phyloP scores from a whole-genome alignment of 441 rosid species.

The Daphne laureola region DNA sequence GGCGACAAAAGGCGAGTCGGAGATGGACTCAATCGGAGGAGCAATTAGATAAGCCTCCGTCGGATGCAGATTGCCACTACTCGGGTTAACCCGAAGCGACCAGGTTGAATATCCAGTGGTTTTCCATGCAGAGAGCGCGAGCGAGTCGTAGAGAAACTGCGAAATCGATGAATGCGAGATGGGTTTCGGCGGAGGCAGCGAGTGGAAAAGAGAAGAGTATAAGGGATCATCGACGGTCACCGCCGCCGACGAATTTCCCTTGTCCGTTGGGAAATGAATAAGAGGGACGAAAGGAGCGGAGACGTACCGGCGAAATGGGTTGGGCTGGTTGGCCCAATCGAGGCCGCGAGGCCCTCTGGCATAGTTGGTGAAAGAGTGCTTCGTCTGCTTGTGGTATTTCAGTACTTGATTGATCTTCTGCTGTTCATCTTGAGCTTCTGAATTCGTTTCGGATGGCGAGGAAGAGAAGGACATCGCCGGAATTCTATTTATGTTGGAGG shows the following conservation, averaged over 20 bases:
- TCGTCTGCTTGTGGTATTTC: conserved; percentile 67
- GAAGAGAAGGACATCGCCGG: conserved; percentile 34
- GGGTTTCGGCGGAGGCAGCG: conserved; percentile 55
- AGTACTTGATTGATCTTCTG: conserved; percentile 37
- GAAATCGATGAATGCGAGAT: conserved; percentile 51
- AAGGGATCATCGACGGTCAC: conserved; percentile 17
- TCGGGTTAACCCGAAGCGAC: conserved; percentile 92
- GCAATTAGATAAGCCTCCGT: conserved; percentile 69
- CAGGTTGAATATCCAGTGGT: conserved; percentile 69
- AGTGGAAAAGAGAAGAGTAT: conserved; percentile 48
- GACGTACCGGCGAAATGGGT: conserved; percentile 75
- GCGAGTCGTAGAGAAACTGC: conserved; percentile 53
- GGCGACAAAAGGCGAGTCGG: conserved; percentile 48
- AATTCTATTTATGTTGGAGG: conserved; percentile 7
- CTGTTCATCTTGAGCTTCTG: conserved; percentile 13
- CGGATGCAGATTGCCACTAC: conserved; percentile 89
- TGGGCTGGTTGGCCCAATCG: conserved; percentile 93
- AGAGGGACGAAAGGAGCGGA: conserved; percentile 59
- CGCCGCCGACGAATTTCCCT: conserved; percentile 9
- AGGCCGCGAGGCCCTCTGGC: conserved; percentile 86
- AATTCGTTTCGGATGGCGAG: conserved; percentile 17
- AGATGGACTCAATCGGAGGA: conserved; percentile 45
- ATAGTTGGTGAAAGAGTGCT: conserved; percentile 55
- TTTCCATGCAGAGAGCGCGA: conserved; percentile 94
- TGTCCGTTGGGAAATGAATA: conserved; percentile 24